phyloP scores from a whole-genome alignment of 2,329 filamentous ascomycete genomes.

The Geosmithia flava region DNA sequence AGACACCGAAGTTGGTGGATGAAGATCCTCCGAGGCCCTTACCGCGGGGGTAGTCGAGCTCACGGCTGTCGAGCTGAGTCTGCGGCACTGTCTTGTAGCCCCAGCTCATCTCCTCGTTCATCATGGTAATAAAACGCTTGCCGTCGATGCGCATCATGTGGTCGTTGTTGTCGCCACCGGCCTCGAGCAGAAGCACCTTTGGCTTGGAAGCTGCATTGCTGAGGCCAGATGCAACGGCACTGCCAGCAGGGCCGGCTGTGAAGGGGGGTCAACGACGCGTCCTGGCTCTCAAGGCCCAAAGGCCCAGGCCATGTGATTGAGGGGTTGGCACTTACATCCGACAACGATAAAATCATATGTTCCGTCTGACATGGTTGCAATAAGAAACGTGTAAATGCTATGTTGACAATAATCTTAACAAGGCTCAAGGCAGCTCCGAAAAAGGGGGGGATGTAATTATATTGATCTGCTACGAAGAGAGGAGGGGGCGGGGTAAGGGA shows the following conservation, averaged over 20 bases:
- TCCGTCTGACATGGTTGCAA: background rate
- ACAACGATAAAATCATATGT: slow-evolving; percentile 20
- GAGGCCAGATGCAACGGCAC: slow-evolving; percentile 39
- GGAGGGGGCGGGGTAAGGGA: no score
- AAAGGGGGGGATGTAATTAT: no score
- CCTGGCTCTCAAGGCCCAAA: no score
- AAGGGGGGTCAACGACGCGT: no score
- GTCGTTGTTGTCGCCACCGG: slow-evolving; percentile 37
- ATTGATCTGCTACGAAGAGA: no score
- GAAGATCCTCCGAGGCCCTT: slow-evolving; percentile 37
- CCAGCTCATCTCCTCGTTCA: slow-evolving; percentile 36
- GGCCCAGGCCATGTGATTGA: no score
- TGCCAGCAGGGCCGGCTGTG: slow-evolving; percentile 47
- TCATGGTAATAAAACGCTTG: slow-evolving; percentile 42
- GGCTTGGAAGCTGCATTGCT: slow-evolving; percentile 32
- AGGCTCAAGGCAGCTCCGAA: no score
- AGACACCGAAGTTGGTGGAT: slow-evolving; percentile 43
- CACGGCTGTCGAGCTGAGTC: slow-evolving; percentile 24
- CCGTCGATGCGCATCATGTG: slow-evolving; percentile 32
- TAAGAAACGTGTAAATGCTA: no score
- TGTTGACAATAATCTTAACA: no score
- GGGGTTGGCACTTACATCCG: slow-evolving; percentile 14
- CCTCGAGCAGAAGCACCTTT: slow-evolving; percentile 47
- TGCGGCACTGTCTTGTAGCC: slow-evolving; percentile 37
- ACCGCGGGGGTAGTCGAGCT: slow-evolving; percentile 36